Evolutionary conservation across 257 asterid species (phyloP), one percentile per base, ranked within the genome.

Genomic region (Solanum sejunctum): DNA sequence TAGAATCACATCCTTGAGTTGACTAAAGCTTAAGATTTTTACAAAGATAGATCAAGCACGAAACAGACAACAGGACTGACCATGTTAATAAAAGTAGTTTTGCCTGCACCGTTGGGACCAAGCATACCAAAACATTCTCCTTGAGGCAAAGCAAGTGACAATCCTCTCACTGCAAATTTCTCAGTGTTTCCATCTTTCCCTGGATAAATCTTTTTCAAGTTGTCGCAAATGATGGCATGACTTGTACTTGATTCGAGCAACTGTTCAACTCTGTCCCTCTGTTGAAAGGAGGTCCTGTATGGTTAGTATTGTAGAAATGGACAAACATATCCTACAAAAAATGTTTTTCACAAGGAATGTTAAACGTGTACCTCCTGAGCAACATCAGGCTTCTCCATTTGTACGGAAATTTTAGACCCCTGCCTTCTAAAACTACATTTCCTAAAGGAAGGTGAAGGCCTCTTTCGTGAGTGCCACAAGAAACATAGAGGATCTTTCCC

Each of bases 91-190:
- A 96, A 96, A 57, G 98, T 93, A 57, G 99, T 96, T 93, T 96
- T 96, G 71, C 99, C 99, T 6, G 99, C 99, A 86, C 99, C 99
- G 81, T 94, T 96, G 66, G 99, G 99, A 63, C 99, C 99, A 78
- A 96, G 98, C 98, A 96, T 95, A 86, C 99, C 99, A 86, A 96
- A 96, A 90, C 99, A 96, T 92, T 96, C 98, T 49, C 98, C 98
- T 57, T 88, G 97, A 23, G 97, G 93, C 88, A 96, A 90, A 88
- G 98, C 98, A 87, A 96, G 98, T 20, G 99, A 96, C 71, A 96
- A 87, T 79, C 89, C 97, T 89, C 97, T 91, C 81, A 96, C 99
- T 15, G 99, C 99, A 85, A 89, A 84, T 86, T 96, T 96, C 87
- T 91, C 95, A 0, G 98, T 97, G 90, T 96, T 96, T 70, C 98